phyloP scores from a whole-genome alignment of 331 rosid species.

The Dryas integrifolia region DNA sequence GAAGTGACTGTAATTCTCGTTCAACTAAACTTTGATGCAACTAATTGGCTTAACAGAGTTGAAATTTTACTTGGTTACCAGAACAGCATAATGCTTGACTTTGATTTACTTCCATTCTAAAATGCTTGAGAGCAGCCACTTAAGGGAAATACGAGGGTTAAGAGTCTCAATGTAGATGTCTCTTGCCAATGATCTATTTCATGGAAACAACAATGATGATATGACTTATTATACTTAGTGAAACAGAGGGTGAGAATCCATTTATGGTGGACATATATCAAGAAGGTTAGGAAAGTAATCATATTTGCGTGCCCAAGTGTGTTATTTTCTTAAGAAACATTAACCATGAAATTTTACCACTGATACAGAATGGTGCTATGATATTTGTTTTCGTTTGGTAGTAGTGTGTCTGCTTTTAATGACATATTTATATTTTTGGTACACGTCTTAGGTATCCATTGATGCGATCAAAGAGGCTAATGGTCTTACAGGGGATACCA shows the following conservation, averaged over 20 bases:
- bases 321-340: neutral
- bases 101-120: neutral
- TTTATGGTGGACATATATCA: neutral
- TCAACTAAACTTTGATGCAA: neutral
- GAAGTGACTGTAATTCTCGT: neutral
- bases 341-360: neutral
- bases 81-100: neutral
- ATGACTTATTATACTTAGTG: neutral
- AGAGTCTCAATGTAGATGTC: neutral
- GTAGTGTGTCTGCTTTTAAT: neutral
- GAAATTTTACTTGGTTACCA: neutral
- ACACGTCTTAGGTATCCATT: slow-evolving; percentile 21
- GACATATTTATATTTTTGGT: neutral
- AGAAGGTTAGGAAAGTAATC: neutral
- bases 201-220: neutral
- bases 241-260: neutral
- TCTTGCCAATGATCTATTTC: neutral
- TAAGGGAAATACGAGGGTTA: neutral
- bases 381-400: neutral
- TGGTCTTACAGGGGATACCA: slow-evolving; percentile 28
- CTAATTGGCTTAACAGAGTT: neutral
- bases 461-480: slow-evolving; percentile 32
- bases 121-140: neutral
- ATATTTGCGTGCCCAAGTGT: neutral
- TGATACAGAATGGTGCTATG: neutral